Evolutionary conservation across 139 green algal species (phyloP), one percentile per base, ranked within the genome.

Genomic region (Auxenochlorella protothecoides): DNA sequence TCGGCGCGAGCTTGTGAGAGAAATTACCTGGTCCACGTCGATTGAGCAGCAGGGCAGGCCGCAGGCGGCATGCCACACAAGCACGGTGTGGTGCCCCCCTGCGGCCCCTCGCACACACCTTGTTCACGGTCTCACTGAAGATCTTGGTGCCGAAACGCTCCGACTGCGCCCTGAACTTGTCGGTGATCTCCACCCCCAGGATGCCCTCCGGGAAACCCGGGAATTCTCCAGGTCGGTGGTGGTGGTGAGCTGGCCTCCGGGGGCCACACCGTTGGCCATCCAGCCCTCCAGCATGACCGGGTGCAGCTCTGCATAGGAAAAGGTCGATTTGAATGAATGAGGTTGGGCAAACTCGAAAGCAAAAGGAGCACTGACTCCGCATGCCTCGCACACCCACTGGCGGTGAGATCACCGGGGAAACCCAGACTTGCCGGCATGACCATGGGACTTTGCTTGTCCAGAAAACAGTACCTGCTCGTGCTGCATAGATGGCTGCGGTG

Each of bases 201-300:
- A 98, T 91, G 27, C 94, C 94, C 65, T 98, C 92, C 8, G 93
- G 94, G 70, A 98, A 98, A 11, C 94, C 94, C 55, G 94, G 94
- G 75, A 95, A 97, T 97, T 97, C 66, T 97, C 91, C 13, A 96
- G 88, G 59, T 96, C 86, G 4, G 93, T 97, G 0, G 93, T 98
- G 12, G 88, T 93, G 79, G 97, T 99, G 14, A 99, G 85, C 89
- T 99, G 94, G 0, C 94, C 94, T 3, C 94, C 94, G 3, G 87
- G 86, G 8, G 88, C 89, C 64, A 97, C 94, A 62, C 88, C 90
- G 69, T 96, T 95, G 75, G 60, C 94, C 90, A 78, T 82, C 90
- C 71, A 92, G 60, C 89, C 89, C 70, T 95, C 91, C 78, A 97
- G 92, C 11, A 97, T 74, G 13, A 96, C 72, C 11, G 90, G 91